A percentile compares a stretch with the other conserved stretches of the same genome.
These are phyloP conservation scores for Vigna angularis DNA, from an alignment of 306 rosid genomes.

Conservation along the genomic window DNA sequence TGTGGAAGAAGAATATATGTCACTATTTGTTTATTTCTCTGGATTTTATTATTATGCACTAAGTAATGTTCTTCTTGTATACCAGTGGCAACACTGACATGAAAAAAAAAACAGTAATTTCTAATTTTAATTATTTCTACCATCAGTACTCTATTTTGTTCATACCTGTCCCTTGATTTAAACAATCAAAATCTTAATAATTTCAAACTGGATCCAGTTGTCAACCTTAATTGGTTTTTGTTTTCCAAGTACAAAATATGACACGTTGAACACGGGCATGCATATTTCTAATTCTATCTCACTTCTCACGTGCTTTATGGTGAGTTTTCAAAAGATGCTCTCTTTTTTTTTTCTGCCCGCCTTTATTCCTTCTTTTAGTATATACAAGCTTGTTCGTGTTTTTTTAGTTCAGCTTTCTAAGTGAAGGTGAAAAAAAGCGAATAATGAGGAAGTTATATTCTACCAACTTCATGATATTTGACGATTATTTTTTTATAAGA, in stretches of 20 bases:
- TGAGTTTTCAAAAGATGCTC: background rate
- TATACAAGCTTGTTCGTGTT: background rate
- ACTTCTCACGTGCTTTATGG: background rate
- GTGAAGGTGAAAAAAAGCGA: background rate
- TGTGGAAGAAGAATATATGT: too few species aligned
- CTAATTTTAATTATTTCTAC: too few species aligned
- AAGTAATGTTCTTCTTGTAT: too few species aligned
- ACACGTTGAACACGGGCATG: background rate
- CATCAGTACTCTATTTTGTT: too few species aligned
- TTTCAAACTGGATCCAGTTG: background rate
- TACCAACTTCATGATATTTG: background rate
- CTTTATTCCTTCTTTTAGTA: background rate
- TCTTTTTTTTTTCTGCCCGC: background rate
- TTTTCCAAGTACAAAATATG: background rate
- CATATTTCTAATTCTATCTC: background rate
- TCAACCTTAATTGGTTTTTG: background rate
- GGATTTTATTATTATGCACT: background rate
- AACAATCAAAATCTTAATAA: background rate
- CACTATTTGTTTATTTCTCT: constrained; percentile 2
- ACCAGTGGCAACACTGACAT: too few species aligned
- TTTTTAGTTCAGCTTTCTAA: background rate
- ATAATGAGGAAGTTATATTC: background rate
- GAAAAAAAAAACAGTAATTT: too few species aligned
- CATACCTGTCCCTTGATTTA: too few species aligned
- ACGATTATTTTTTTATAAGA: too few species aligned